Conservation (phyloP, 2,329 filamentous ascomycete genomes). For the Fonsecaea pugnacius region DNA sequence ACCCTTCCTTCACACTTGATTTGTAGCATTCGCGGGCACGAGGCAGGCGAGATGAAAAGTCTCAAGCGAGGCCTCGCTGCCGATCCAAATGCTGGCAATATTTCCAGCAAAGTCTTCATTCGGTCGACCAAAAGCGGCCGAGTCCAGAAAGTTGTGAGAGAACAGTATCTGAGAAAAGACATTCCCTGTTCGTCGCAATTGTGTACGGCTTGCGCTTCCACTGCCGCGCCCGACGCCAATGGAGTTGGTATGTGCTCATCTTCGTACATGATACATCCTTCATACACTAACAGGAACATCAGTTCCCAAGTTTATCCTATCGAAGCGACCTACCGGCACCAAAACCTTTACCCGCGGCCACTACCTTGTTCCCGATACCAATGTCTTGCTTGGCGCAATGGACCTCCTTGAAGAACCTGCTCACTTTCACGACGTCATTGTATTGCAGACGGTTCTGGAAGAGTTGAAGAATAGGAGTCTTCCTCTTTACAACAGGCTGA, state of each 20-base stretch:
- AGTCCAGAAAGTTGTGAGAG: slow-evolving; percentile 97
- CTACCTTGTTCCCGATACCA: slow-evolving; percentile 94
- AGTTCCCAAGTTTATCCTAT: slow-evolving; percentile 85
- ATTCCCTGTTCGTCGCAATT: slow-evolving; percentile 95
- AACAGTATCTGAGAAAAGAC: slow-evolving; percentile 93
- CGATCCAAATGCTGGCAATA: slow-evolving; percentile 67
- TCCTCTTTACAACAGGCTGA: slow-evolving; percentile 90
- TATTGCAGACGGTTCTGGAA: slow-evolving; percentile 93
- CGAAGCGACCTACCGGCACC: slow-evolving; percentile 82
- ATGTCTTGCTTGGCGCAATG: slow-evolving; percentile 93
- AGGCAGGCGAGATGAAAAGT: slow-evolving; percentile 58
- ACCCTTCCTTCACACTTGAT: not conserved
- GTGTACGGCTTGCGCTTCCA: slow-evolving; percentile 74
- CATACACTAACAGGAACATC: slow-evolving; percentile 34
- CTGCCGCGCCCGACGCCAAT: slow-evolving; percentile 77
- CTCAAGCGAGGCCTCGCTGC: slow-evolving; percentile 61
- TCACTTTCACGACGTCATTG: slow-evolving; percentile 94
- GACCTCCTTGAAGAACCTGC: slow-evolving; percentile 92
- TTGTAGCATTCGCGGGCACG: not conserved
- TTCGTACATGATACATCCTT: slow-evolving; percentile 24
- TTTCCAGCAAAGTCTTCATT: slow-evolving; percentile 95
- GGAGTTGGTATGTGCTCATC: slow-evolving; percentile 64
- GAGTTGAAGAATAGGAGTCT: slow-evolving; percentile 92
- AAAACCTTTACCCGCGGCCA: slow-evolving; percentile 82
- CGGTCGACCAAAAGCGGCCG: slow-evolving; percentile 93